These are phyloP conservation scores for Fagus sylvatica DNA, from an alignment of 306 rosid species.

Conservation along the genomic window DNA sequence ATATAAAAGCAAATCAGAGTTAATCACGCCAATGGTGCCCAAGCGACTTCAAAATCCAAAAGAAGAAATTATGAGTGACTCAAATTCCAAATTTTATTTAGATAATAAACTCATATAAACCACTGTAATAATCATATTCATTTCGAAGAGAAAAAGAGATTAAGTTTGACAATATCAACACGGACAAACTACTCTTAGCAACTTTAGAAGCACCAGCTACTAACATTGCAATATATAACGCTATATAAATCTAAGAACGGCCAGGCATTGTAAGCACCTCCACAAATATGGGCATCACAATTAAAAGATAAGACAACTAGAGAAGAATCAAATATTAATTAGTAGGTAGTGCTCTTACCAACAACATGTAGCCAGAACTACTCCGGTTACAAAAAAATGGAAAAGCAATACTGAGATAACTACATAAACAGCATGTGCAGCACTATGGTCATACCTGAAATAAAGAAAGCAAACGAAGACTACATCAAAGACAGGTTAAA, in stretches of 20 bases:
- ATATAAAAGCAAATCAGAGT: neutral
- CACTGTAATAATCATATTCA: neutral
- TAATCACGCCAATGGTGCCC: neutral
- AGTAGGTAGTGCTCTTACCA: conserved; percentile 60
- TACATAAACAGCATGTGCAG: conserved; percentile 81
- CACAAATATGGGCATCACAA: conserved; percentile 9
- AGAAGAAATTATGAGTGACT: neutral
- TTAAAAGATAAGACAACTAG: neutral
- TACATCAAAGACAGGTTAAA: conserved; percentile 15
- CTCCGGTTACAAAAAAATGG: conserved; percentile 80
- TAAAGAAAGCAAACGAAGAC: conserved; percentile 12
- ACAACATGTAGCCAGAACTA: conserved; percentile 81
- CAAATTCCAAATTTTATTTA: neutral
- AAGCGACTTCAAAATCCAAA: too few relatives aligned
- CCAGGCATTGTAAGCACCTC: neutral
- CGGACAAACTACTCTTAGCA: neutral
- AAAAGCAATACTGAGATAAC: conserved; percentile 81
- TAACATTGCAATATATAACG: neutral
- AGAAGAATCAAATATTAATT: conserved; percentile 10
- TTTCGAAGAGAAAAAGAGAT: neutral
- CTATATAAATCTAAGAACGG: neutral
- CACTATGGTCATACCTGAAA: conserved; percentile 95
- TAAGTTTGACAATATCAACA: neutral
- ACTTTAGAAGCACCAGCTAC: neutral
- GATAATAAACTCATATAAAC: neutral